Base-by-base conservation (phyloP, 1,139 yeast species). In the Lodderomyces margitis region DNA sequence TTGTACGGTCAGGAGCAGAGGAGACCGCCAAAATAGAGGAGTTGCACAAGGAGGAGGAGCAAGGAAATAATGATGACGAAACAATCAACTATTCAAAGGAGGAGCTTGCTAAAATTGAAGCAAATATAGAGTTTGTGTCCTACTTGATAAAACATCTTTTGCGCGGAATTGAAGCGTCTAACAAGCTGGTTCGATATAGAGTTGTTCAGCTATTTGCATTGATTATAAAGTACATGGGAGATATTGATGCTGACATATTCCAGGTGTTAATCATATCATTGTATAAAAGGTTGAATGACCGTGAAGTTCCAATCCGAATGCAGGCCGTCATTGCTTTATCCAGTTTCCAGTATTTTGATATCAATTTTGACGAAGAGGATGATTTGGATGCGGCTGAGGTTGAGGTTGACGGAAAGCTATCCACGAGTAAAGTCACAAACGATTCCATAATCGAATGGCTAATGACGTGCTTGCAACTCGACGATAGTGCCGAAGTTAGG, bases 401-500 rank as follows among this genome's bases (percentile, higher is more conserved):
- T n/a, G n/a, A n/a, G n/a, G n/a, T 7, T 5, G 19, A 15, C 3
- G 32, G 10, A 8, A 28, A 28, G 19, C 32, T 28, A n/a, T 28
- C 32, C 5, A 14, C 16, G 10, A 19, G 14, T 9, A 54, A 55
- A 7, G 46, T 57, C 15, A 54, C 53, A 31, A 53, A 51, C 23
- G 51, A 53, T 3, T 39, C 43, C 27, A 52, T 83, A n/a, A 75
- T 80, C 1, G 68, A 74, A 28, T 70, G 73, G 37, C 63, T 88
- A 21, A 52, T 83, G 30, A 56, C 65, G 16, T 75, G 84, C 0
- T 66, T 89, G 53, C 83, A 81, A 53, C 78, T 83, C 55, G 98
- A 92, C 60, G 79, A 88, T 2, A 83, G 83, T 52, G 82, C 96
- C 0, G 98, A 92, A 50, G 96, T 91, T 1, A 75, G 98, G 51